Base-by-base conservation (phyloP, 805 yeast species). In the Candida broadrunensis region DNA sequence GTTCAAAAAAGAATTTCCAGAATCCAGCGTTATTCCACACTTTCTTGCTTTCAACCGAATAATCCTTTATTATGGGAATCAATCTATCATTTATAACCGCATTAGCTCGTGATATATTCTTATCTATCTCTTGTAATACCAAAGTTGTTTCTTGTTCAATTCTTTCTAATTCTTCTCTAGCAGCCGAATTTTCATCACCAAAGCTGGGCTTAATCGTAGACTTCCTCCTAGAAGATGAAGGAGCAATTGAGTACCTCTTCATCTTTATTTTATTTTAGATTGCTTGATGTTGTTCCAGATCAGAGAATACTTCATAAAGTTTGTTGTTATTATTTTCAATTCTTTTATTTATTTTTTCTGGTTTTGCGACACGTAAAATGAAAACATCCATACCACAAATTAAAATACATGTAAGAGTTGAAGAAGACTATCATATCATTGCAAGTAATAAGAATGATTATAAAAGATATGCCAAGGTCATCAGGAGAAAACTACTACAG, bases 121-220 rank as follows among this genome's bases (percentile, higher is more conserved):
- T 74, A 62, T 88, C 96, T 18, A 89, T 85, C 36, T 81, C 83
- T 58, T 88, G 96, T 36, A 89, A 63, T 5, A 81, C 78, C 39
- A 84, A 59, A 0, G 95, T 87, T 32, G 87, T 85, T 54, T 82
- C 85, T 57, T 85, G 95, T 52, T 88, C 95, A 33, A 87, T 59
- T 50, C 78, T 70, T 52, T 88, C 95, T 29, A 70, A 50, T 45
- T 67, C 72, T 26, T 59, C 49, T n/a, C 60, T 56, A 30, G 60
- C 61, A 13, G 58, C 47, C 20, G 44, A 54, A 23, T 23, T 42
- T 11, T 41, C 54, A 19, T 43, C 49, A 8, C 36, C 24, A 7
- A 14, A 37, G 2, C 37, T 46, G 2, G 36, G 5, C 3, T 26
- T 18, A 1, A 27, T 39, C n/a, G 57, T 54, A 13, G 65, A 58